Base-by-base conservation (phyloP, 441 rosid genomes). In the Gossypium trilobum region DNA sequence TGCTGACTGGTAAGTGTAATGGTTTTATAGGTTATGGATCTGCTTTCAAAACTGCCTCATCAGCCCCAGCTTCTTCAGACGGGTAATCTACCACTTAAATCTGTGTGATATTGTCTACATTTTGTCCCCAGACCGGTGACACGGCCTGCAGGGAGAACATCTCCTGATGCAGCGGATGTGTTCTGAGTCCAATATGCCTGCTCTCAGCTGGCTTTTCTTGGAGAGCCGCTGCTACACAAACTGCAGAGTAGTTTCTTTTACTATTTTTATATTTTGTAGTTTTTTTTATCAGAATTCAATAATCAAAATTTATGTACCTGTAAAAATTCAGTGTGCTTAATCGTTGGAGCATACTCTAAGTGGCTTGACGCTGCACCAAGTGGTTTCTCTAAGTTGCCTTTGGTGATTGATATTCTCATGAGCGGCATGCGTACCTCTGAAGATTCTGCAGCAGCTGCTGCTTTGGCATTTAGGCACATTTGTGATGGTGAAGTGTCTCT, bases 401-500 rank as follows among this genome's bases (percentile, higher is more conserved):
- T 88, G 19, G 87, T 95, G 57, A 87, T 92, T 77, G 84, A 81
- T 73, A 82, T 91, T 75, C 98, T 95, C 70, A 82, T 90, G 89
- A 89, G 81, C 17, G 98, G 97, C 83, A 92, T 95, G 99, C 90
- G 94, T 70, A 87, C 86, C 72, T 92, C 96, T 42, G 97, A 95
- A 87, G 98, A 95, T 82, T 91, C 96, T 48, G 99, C 98, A 19
- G 99, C 99, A 14, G 91, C 99, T 77, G 99, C 99, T 66, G 96
- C 99, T 77, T 74, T 92, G 81, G 97, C 99, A 66, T 95, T 95
- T 83, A 87, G 92, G 69, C 95, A 95, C 79, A 88, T 89, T 39
- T 95, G 99, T 82, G 92, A 89, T 80, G 99, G 97, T 95, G 91
- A 11, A 48, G 48, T 57, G 68, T 56, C 64, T 5, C 19, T 36